Conservation (phyloP, 257 asterid genomes). For the Solanum clarkiae region DNA sequence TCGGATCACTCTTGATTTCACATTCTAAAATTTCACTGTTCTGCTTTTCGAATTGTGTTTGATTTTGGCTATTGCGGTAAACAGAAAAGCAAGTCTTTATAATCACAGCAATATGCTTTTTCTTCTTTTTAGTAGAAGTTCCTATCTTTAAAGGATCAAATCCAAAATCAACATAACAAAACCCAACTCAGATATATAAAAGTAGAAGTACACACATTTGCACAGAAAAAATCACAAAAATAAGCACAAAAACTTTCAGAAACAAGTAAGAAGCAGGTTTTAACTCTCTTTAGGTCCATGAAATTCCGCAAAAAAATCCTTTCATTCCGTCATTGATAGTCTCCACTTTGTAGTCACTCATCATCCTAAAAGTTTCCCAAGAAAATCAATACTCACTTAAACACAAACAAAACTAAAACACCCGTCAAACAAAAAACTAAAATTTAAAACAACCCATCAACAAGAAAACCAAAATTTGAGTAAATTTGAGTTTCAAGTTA, state of each 20-base stretch:
- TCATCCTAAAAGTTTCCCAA: slow-evolving; percentile 44
- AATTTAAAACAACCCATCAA: background rate
- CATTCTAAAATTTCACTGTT: too few relatives aligned
- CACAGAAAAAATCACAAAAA: background rate
- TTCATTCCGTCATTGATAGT: slow-evolving; percentile 82
- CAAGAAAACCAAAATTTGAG: background rate
- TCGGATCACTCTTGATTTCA: background rate
- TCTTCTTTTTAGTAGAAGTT: background rate
- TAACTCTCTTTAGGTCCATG: slow-evolving; percentile 94
- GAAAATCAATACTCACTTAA: background rate
- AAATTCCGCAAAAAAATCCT: slow-evolving; percentile 60
- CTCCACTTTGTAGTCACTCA: slow-evolving; percentile 92
- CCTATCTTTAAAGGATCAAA: background rate
- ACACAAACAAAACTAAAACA: background rate
- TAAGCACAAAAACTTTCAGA: background rate
- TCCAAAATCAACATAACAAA: background rate
- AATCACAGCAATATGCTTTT: background rate
- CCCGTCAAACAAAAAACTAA: background rate
- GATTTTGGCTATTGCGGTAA: too few relatives aligned
- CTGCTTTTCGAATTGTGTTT: background rate
- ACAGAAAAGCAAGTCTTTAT: background rate
- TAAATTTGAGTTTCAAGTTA: slow-evolving; percentile 14
- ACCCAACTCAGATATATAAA: background rate
- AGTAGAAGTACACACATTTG: background rate
- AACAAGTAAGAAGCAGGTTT: background rate